phyloP scores from a whole-genome alignment of 2,329 filamentous ascomycete species.

The Diaporthe batatas region DNA sequence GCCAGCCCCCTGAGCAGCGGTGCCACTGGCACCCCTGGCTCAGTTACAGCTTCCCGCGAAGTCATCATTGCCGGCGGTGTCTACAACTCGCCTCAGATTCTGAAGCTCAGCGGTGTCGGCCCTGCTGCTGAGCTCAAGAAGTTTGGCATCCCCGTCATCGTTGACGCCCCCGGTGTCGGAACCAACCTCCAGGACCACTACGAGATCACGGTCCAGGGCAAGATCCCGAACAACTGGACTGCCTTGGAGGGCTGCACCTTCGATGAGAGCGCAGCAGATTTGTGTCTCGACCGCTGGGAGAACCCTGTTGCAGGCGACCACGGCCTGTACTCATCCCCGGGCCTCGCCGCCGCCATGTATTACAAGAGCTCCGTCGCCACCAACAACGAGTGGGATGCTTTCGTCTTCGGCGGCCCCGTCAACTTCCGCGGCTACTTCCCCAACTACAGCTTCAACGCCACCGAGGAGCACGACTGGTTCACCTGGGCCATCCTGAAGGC shows the following conservation, averaged over 20 bases:
- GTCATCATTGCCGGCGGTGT: constrained; percentile 51
- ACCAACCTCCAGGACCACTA: constrained; percentile 49
- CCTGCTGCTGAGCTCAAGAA: constrained; percentile 44
- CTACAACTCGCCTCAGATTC: constrained; percentile 51
- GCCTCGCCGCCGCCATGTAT: constrained; percentile 46
- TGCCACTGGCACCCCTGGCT: not conserved
- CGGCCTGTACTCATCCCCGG: constrained; percentile 47
- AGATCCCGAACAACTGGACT: constrained; percentile 32
- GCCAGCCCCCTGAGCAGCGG: constrained; percentile 40
- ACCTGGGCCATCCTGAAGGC: constrained; percentile 45
- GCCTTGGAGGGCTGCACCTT: constrained; percentile 43
- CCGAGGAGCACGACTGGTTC: constrained; percentile 41
- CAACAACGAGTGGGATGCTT: constrained; percentile 59
- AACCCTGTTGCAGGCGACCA: constrained; percentile 43
- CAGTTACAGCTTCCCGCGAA: constrained; percentile 51
- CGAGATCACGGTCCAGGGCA: constrained; percentile 45
- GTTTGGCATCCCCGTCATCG: constrained; percentile 47
- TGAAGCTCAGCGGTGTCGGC: constrained; percentile 52
- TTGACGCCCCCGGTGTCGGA: constrained; percentile 51
- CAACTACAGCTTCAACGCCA: constrained; percentile 42
- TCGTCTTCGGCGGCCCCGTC: constrained; percentile 53
- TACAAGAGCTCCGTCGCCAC: constrained; percentile 49
- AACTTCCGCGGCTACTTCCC: constrained; percentile 43
- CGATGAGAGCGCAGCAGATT: constrained; percentile 40
- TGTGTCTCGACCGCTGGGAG: constrained; percentile 44